Base-by-base conservation (phyloP, 2,329 filamentous ascomycete genomes). In the Sclerotinia sclerotiorum region DNA sequence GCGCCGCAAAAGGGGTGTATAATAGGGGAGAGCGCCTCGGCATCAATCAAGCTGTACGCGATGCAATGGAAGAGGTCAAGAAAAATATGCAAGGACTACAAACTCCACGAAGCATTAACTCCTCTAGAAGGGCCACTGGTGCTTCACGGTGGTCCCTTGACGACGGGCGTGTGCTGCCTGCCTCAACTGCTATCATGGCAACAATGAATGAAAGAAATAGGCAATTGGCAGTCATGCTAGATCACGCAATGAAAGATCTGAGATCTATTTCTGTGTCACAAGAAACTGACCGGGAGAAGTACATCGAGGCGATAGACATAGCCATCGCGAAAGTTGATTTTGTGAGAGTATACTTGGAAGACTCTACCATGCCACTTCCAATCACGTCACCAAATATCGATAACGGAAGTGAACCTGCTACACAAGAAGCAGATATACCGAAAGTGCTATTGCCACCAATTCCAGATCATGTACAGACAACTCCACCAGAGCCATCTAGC, bases 41-140 rank as follows among this genome's bases (percentile, higher is more conserved):
- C 8, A 90, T 95, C 68, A 93, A 93, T 76, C 90, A 91, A 77
- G 91, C 89, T 0, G 87, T 95, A 8, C 86, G 92, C n/a, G 91
- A 92, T 73, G 91, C 92, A 24, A 85, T 95, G 76, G 89, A 88
- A 11, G 92, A 96, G 78, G 90, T 94, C 62, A 86, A 87, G 69
- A 90, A 90, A 74, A 93, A 93, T 72, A 87, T 94, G 72, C 86
- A 90, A 74, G 85, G 84, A 42, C 82, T 90, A 44, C 89, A 91
- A 71, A 85, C 87, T 68, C 81, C 83, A 2, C 81, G 84, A 44
- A 82, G 80, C 76, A 79, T 72, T 76, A 76, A 63, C 73, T 75
- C 13, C 71, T 73, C 57, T 75, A 69, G 72, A 27, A 70, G 69
- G 65, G 46, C 71, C 32, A 71, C 72, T 15, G 72, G 76, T 60